Evolutionary conservation across 108 stramenopile species (phyloP), one percentile per base, ranked within the genome.

Genomic region (Skeletonema grethae): DNA sequence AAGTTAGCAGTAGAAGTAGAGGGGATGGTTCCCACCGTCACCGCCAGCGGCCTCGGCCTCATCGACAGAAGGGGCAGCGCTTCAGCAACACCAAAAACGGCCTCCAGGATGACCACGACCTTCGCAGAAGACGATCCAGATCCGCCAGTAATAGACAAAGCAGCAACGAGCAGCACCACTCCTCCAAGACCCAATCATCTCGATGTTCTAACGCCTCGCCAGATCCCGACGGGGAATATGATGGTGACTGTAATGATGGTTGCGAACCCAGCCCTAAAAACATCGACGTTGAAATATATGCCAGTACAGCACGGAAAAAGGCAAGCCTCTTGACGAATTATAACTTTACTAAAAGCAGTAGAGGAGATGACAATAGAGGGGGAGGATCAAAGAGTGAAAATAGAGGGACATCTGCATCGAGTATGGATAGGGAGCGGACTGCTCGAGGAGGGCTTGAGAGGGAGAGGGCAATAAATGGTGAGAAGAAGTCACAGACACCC

Each of bases 181-280:
- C 20, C 22, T 53, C 50, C 1, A 24, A 53, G n/a, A n/a, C n/a
- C 22, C 50, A 24, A 22, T 53, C 50, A 24, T 53, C 50, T 53
- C 50, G 22, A 53, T 4, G 22, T 53, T 53, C 50, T 16, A 53
- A 22, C 8, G 50, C 28, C 31, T 39, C 62, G 9, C 62, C 15
- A 29, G 62, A 63, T 63, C 62, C 62, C 15, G 62, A 63, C 3
- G 62, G 62, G 32, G 31, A 63, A 5, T 63, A 63, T 7, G 24
- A 41, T 34, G 61, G 20, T 0, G 20, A 25, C 7, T 9, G n/a
- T n/a, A 53, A 18, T 11, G 3, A 22, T 5, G 50, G 22, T 7
- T 53, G 50, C 50, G 50, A 53, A 53, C 50, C 20, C 50, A 53
- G 50, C 38, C 39, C 15, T 41, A 18, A 3, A 38, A 35, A 13